phyloP scores from a whole-genome alignment of 106 monocot species.

The Posidonia australis region DNA sequence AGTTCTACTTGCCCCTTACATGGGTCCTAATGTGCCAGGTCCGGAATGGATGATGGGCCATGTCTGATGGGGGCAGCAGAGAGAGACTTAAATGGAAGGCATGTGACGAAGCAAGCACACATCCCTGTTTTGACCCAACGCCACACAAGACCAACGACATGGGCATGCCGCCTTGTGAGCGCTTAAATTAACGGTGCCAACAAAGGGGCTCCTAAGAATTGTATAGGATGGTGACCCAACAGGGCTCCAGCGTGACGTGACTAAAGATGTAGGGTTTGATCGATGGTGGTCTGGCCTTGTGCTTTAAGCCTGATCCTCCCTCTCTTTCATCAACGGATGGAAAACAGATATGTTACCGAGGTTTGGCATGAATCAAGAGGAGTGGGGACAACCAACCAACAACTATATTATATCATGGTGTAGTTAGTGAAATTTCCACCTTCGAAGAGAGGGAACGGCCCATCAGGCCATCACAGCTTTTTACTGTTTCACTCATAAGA shows the following conservation, averaged over 20 bases:
- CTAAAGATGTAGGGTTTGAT: too few relatives aligned
- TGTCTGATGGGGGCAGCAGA: neutral
- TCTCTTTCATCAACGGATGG: neutral
- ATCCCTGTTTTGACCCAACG: constrained; percentile 1
- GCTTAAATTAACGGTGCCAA: too few relatives aligned
- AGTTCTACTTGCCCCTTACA: neutral
- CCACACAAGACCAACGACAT: neutral
- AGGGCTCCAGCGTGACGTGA: too few relatives aligned
- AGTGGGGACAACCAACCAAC: too few relatives aligned
- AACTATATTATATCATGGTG: neutral
- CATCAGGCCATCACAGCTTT: neutral
- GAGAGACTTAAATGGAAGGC: neutral
- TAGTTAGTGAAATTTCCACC: neutral
- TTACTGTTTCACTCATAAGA: neutral
- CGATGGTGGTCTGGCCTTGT: neutral
- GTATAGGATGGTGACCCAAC: neutral
- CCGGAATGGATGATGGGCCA: neutral
- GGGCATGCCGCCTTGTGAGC: neutral
- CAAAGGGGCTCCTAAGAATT: too few relatives aligned
- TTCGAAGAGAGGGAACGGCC: neutral
- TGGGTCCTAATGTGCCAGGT: neutral
- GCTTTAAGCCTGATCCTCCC: neutral
- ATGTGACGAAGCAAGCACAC: constrained; percentile 15
- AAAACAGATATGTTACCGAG: neutral
- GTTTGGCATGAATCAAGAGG: too few relatives aligned